Conservation (phyloP, 768 basidiomycete species). For the Hygrocybe coccinea region DNA sequence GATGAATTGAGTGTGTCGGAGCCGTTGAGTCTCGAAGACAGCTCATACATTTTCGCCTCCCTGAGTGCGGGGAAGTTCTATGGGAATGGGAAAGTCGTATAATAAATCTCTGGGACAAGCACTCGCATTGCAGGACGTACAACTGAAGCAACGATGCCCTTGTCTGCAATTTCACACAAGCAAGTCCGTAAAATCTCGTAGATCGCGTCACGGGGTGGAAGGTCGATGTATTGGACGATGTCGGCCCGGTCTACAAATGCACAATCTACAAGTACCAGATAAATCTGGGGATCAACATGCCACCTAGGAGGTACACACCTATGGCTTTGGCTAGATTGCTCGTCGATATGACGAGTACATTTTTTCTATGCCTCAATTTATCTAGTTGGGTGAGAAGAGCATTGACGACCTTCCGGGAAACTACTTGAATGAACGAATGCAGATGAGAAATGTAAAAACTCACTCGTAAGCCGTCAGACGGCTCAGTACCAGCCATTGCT, state of each 20-base stretch:
- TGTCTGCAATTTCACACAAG: slow-evolving; percentile 71
- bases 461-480: slow-evolving; percentile 88
- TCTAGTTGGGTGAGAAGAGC: slow-evolving; percentile 95
- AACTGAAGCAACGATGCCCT: slow-evolving; percentile 59
- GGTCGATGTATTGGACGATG: slow-evolving; percentile 89
- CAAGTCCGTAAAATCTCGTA: slow-evolving; percentile 88
- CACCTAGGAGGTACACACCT: slow-evolving; percentile 45
- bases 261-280: slow-evolving; percentile 50
- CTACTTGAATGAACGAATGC: not conserved
- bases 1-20: slow-evolving; percentile 6
- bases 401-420: slow-evolving; percentile 78
- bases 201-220: slow-evolving; percentile 85
- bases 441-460: not conserved
- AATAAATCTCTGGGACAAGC: not conserved
- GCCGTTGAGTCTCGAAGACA: slow-evolving; percentile 30
- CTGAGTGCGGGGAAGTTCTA: slow-evolving; percentile 61
- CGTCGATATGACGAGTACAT: slow-evolving; percentile 93
- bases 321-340: slow-evolving; percentile 94
- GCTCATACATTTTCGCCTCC: slow-evolving; percentile 55
- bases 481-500: slow-evolving; percentile 93
- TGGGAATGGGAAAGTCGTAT: not conserved
- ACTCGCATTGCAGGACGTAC: slow-evolving; percentile 39
- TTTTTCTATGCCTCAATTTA: slow-evolving; percentile 88
- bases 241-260: slow-evolving; percentile 98
- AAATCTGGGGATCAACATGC: not conserved